Evolutionary conservation across 129 eudicot species (phyloP), one percentile per base, ranked within the genome.

Genomic region (Saposhnikovia divaricata): DNA sequence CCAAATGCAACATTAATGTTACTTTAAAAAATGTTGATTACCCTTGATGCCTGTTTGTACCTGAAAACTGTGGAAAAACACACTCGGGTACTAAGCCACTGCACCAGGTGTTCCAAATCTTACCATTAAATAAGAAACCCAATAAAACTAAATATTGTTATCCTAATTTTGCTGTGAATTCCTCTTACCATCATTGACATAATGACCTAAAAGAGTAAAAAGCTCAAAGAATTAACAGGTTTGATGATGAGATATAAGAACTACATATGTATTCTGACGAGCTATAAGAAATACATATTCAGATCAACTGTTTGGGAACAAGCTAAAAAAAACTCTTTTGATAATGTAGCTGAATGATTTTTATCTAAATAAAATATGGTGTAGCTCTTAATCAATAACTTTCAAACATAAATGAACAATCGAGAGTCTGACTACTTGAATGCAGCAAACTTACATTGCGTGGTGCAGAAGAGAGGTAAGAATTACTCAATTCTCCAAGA

Each of bases 401-500:
- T 68, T 27, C 4, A 31, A 12, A 15, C 19, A 68, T 28, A 68
- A 31, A 31, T 31, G 7, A 63, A 63, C 37, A 25, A n/a, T 63
- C 5, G 1, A 63, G 37, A 63, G 70, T 25, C 15, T 25, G 38
- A 25, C 3, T 25, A 63, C 70, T 25, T 63, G 38, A 27, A 25
- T 27, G 3, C 2, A 6, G 25, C 15, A 63, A 31, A 84, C 92
- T 85, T 72, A 93, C 98, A 84, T 90, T 77, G 43, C 78, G 80
- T 43, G 88, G 89, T 70, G 96, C 93, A 44, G 96, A 86, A 38
- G 97, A 88, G 43, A 91, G 91, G 84, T 84, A 91, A 59, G 93
- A 88, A 50, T 82, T 77, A 63, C 93, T 90, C 79, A 88, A 76
- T 83, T 93, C 98, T 61, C 96, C 97, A 59, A 93, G 98, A 82